These are phyloP conservation scores for Penicillium sclerotiorum DNA, from an alignment of 2,329 filamentous ascomycete species.

Conservation along the genomic window DNA sequence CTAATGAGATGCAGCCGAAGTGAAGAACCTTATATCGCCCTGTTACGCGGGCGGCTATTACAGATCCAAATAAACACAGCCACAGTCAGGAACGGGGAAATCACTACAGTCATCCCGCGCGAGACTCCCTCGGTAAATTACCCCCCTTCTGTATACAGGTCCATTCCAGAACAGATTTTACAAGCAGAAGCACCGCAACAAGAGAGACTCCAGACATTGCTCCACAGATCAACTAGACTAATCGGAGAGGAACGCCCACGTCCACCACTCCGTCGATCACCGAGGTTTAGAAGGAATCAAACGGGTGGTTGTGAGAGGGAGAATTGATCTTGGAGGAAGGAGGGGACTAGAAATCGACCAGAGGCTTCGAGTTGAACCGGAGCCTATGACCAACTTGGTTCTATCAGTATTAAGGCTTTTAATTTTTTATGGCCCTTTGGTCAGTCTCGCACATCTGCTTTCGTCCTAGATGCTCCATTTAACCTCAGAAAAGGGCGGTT, in stretches of 20 bases:
- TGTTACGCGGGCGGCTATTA: not conserved
- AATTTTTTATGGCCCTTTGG: not conserved
- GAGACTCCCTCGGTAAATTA: not conserved
- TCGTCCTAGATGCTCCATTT: not conserved
- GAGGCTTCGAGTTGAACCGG: not conserved
- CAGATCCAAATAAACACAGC: not conserved
- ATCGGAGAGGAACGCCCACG: not conserved
- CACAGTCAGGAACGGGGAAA: not conserved
- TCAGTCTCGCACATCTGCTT: not conserved
- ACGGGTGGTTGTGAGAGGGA: not conserved
- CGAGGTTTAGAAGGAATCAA: not conserved
- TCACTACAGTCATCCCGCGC: not conserved
- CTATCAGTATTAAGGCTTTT: not conserved
- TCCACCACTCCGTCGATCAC: not conserved
- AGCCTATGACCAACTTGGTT: not conserved
- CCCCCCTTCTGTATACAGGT: not conserved
- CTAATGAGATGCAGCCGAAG: too few relatives aligned
- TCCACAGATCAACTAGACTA: not conserved
- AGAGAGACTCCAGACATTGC: not conserved
- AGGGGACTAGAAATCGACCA: not conserved
- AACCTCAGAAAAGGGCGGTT: not conserved
- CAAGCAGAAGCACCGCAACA: not conserved
- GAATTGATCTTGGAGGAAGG: not conserved
- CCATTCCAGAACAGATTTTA: not conserved
- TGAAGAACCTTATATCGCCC: not conserved